These are phyloP conservation scores for Artomyces pyxidatus DNA, from an alignment of 768 basidiomycete genomes.

Conservation along the genomic window DNA sequence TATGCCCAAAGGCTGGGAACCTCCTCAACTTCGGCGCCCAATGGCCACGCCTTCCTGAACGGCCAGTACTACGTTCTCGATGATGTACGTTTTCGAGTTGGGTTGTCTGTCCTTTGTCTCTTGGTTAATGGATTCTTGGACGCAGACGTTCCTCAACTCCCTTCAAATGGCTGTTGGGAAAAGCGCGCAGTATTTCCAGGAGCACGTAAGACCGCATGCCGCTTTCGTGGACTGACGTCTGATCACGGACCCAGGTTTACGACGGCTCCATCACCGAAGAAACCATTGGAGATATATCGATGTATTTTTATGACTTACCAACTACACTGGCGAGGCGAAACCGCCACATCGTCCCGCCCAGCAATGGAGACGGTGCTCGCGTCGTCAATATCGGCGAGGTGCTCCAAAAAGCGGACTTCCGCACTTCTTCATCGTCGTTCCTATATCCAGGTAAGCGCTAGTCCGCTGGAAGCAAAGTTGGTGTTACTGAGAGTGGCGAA, in stretches of 20 bases:
- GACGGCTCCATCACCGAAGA: slow-evolving; percentile 47
- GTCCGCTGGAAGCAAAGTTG: background rate
- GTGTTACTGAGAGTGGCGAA: slow-evolving; percentile 19
- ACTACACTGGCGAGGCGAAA: slow-evolving; percentile 66
- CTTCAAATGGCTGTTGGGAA: slow-evolving; percentile 51
- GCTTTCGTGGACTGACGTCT: background rate
- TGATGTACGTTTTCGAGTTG: slow-evolving; percentile 4
- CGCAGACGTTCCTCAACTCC: slow-evolving; percentile 54
- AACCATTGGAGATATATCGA: slow-evolving; percentile 41
- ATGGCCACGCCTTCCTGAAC: slow-evolving; percentile 38
- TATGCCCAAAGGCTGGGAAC: slow-evolving; percentile 29
- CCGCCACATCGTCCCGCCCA: slow-evolving; percentile 55
- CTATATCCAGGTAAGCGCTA: slow-evolving; percentile 52
- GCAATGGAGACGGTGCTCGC: slow-evolving; percentile 36
- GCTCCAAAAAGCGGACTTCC: slow-evolving; percentile 38
- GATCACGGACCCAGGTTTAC: slow-evolving; percentile 37
- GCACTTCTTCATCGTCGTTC: slow-evolving; percentile 36
- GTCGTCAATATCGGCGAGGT: slow-evolving; percentile 51
- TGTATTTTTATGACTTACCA: slow-evolving; percentile 88
- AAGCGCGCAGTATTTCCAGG: slow-evolving; percentile 65
- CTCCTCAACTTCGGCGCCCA: slow-evolving; percentile 12
- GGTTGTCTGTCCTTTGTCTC: background rate
- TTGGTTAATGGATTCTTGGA: background rate
- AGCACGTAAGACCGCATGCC: slow-evolving; percentile 40
- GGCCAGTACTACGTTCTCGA: slow-evolving; percentile 25